phyloP scores from a whole-genome alignment of 202 grass and related monocot genomes.

The Panicum hallii region DNA sequence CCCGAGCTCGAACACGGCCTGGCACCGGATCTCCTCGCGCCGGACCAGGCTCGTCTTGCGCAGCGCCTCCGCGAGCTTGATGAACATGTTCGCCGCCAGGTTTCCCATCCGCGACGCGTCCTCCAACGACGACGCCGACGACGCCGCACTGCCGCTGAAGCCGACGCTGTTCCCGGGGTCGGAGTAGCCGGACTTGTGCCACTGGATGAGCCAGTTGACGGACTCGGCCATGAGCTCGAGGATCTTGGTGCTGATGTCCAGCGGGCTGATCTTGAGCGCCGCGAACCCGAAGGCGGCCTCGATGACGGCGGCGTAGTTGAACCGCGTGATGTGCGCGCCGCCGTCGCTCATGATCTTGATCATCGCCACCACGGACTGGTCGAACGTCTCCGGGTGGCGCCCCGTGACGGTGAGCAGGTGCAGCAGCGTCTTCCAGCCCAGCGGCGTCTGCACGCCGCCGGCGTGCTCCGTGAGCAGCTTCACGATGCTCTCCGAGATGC shows the following conservation, averaged over 20 bases:
- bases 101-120: slow-evolving; percentile 58
- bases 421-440: slow-evolving; percentile 84
- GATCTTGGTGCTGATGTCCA: slow-evolving; percentile 79
- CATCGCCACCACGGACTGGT: slow-evolving; percentile 70
- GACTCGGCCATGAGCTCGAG: slow-evolving; percentile 78
- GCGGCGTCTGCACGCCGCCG: slow-evolving; percentile 58
- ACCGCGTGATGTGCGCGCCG: slow-evolving; percentile 50
- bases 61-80: slow-evolving; percentile 84
- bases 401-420: slow-evolving; percentile 74
- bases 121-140: slow-evolving; percentile 30
- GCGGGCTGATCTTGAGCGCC: slow-evolving; percentile 85
- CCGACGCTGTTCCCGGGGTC: slow-evolving; percentile 46
- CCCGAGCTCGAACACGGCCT: slow-evolving; percentile 66
- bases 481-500: slow-evolving; percentile 63
- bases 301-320: slow-evolving; percentile 82
- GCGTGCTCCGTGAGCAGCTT: slow-evolving; percentile 59
- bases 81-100: slow-evolving; percentile 66
- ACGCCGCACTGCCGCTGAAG: not conserved
- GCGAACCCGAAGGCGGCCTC: slow-evolving; percentile 83
- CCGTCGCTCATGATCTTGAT: slow-evolving; percentile 73
- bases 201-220: slow-evolving; percentile 70
- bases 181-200: slow-evolving; percentile 81
- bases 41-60: slow-evolving; percentile 82
- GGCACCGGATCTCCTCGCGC: slow-evolving; percentile 87
- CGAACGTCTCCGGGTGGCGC: slow-evolving; percentile 94